Percentiles rank a stretch among this genome's conserved stretches.
These are phyloP conservation scores for Leptodermis oblonga DNA, from an alignment of 257 asterid genomes.

Conservation along the genomic window DNA sequence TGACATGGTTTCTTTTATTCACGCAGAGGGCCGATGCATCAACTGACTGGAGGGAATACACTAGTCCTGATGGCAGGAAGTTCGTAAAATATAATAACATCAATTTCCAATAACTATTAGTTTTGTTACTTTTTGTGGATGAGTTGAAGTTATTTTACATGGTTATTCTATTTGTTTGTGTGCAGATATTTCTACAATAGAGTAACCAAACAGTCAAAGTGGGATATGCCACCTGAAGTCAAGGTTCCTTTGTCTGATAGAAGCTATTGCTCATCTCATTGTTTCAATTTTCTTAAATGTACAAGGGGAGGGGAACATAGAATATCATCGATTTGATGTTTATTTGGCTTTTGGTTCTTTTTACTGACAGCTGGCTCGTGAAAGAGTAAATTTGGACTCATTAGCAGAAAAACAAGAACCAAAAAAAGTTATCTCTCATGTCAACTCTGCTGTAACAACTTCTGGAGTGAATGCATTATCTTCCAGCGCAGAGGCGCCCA, in stretches of 20 bases:
- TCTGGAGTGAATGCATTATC: slow-evolving; percentile 40
- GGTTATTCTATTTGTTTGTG: slow-evolving; percentile 31
- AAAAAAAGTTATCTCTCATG: slow-evolving; percentile 32
- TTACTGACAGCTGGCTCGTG: slow-evolving; percentile 68
- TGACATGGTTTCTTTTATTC: slow-evolving; percentile 23
- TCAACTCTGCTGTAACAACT: slow-evolving; percentile 35
- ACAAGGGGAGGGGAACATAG: not conserved
- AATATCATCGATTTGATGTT: not conserved
- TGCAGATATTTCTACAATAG: slow-evolving; percentile 51
- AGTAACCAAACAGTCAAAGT: slow-evolving; percentile 61
- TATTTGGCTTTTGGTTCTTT: slow-evolving; percentile 16
- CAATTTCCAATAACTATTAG: not conserved
- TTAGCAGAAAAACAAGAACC: slow-evolving; percentile 35
- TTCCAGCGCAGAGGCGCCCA: slow-evolving; percentile 34
- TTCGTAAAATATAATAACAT: slow-evolving; percentile 21
- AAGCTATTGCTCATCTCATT: slow-evolving; percentile 17
- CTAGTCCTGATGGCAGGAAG: slow-evolving; percentile 75
- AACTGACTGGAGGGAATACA: slow-evolving; percentile 89
- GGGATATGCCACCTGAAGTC: slow-evolving; percentile 88
- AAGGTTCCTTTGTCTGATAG: slow-evolving; percentile 49
- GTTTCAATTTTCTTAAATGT: slow-evolving; percentile 4
- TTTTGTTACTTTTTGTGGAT: not conserved
- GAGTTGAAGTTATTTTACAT: slow-evolving; percentile 18
- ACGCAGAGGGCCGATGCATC: slow-evolving; percentile 92
- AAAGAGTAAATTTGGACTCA: slow-evolving; percentile 29